Conservation (phyloP, 2,329 filamentous ascomycete genomes). For the Zymoseptoria tritici region DNA sequence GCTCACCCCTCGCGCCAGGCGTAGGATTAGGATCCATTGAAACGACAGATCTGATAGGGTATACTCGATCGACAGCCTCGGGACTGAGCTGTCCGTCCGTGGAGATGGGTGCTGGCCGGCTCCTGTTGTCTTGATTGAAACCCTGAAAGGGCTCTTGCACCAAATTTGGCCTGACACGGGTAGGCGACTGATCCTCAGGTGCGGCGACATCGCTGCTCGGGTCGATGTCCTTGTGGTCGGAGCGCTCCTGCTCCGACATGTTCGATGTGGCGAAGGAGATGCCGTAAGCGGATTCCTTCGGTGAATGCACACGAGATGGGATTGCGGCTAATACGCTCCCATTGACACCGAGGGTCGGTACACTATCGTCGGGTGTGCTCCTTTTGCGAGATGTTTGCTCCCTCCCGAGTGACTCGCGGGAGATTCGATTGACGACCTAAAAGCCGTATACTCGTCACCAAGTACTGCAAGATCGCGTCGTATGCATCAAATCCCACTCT, state of each 20-base stretch:
- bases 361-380: neutral
- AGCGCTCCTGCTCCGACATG: neutral
- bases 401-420: neutral
- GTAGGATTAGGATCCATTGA: constrained; percentile 55
- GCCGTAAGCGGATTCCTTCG: neutral
- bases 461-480: neutral
- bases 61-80: constrained; percentile 55
- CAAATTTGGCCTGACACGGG: neutral
- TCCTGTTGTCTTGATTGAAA: neutral
- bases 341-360: neutral
- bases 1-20: constrained; percentile 9
- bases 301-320: neutral
- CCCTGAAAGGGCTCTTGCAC: neutral
- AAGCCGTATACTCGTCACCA: constrained; percentile 12
- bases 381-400: neutral
- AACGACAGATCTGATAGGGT: constrained; percentile 73
- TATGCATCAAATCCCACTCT: neutral
- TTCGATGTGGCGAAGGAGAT: neutral
- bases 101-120: neutral
- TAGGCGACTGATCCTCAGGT: neutral
- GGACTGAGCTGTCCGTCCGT: constrained; percentile 31
- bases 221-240: neutral
- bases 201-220: neutral
- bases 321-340: neutral
- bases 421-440: constrained; percentile 11